Base-by-base conservation (phyloP, 371 early-diverging fungal genomes). In the Cokeromyces recurvatus region DNA sequence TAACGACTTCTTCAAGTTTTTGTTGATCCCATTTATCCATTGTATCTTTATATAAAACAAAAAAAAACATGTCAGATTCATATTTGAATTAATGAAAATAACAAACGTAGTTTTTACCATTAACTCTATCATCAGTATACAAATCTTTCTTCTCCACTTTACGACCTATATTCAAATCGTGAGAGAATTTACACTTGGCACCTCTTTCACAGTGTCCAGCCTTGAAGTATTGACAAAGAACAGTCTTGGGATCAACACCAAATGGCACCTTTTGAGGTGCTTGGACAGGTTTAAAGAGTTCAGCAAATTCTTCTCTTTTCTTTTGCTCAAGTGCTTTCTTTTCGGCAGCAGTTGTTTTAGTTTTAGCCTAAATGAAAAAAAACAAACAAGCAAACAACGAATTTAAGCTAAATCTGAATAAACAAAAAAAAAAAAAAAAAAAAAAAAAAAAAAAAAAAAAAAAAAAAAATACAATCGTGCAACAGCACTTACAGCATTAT, bases 161-260 rank as follows among this genome's bases (percentile, higher is more conserved):
- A 46, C 96, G 89, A 40, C 89, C 95, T 5, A 93, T 68, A 37
- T 90, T 85, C 44, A 86, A 55, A 65, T 98, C 97, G 68, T 99
- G 99, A 39, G 97, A 95, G 77, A 97, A 99, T 81, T 98, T 98
- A 85, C 99, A 99, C 61, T 87, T 86, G 62, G 79, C 70, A 32
- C 98, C 98, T 66, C 95, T 95, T 42, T 81, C 80, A 72, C 99
- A 99, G 41, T 74, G 72, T 8, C 98, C 97, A 14, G 78, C 77
- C 75, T 97, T 94, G 79, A 95, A 98, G 62, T 86, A 89, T 37
- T 79, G 73, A 72, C 99, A 99, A 24, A 96, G 70, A 2, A 99
- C 86, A n/a, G 98, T 91, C 64, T 97, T 97, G 36, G 99, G 99
- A 68, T 99, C 95, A 8, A 93, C 93, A 34, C 99, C 97, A 63